These are phyloP conservation scores for Peronospora belbahrii DNA, from an alignment of 352 stramenopile species.

Conservation along the genomic window DNA sequence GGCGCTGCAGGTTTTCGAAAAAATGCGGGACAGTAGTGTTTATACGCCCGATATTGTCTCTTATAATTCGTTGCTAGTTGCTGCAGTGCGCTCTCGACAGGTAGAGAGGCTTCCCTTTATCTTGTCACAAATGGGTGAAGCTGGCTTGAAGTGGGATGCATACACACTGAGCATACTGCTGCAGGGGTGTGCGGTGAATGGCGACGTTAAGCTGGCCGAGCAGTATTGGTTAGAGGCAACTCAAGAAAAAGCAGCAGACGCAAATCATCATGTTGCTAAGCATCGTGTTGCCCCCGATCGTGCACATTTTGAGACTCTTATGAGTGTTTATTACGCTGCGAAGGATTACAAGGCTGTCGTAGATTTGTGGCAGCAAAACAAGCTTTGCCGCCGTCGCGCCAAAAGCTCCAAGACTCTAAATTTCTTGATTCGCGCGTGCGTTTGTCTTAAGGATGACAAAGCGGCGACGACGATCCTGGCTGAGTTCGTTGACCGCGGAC, in stretches of 20 bases:
- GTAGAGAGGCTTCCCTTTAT: conserved; percentile 46
- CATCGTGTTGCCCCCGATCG: conserved; percentile 50
- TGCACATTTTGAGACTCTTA: conserved; percentile 65
- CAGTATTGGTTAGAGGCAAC: conserved; percentile 49
- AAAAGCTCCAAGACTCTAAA: conserved; percentile 79
- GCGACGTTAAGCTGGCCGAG: conserved; percentile 38
- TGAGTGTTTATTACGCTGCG: conserved; percentile 56
- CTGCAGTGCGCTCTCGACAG: conserved; percentile 43
- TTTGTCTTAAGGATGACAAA: conserved; percentile 37
- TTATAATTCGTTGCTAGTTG: conserved; percentile 63
- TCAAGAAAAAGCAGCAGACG: conserved; percentile 7
- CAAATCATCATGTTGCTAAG: conserved; percentile 1
- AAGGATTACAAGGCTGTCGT: conserved; percentile 48
- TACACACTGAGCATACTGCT: conserved; percentile 77
- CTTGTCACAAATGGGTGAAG: conserved; percentile 39
- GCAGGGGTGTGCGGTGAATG: conserved; percentile 40
- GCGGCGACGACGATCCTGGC: conserved; percentile 43
- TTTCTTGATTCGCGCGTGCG: conserved; percentile 61
- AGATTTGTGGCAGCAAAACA: conserved; percentile 48
- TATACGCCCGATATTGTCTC: conserved; percentile 51
- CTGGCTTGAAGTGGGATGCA: conserved; percentile 51
- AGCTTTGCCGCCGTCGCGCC: conserved; percentile 46
- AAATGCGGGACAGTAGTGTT: conserved; percentile 23
- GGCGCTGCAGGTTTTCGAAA: conserved; percentile 46
- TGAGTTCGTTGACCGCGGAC: conserved; percentile 52